These are phyloP conservation scores for Fulvia fulva DNA, from an alignment of 2,329 filamentous ascomycete species.

Conservation along the genomic window DNA sequence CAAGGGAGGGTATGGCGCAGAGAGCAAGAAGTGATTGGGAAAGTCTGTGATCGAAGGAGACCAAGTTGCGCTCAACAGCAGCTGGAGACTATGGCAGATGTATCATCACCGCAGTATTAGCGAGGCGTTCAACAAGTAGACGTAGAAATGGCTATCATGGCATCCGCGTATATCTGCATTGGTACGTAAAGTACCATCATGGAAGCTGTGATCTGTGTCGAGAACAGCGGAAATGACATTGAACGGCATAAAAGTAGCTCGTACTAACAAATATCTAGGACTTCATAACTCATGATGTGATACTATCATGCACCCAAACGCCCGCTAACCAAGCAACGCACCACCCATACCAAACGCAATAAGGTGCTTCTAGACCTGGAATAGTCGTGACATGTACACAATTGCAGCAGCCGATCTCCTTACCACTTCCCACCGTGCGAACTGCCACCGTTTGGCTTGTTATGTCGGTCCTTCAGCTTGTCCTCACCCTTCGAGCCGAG, in stretches of 20 bases:
- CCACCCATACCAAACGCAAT: background rate
- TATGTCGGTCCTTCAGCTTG: constrained; percentile 45
- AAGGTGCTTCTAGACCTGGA: background rate
- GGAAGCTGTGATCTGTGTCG: no score
- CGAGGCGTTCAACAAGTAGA: constrained; percentile 6
- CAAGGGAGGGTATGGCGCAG: constrained; percentile 60
- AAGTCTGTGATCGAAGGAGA: background rate
- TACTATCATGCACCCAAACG: background rate
- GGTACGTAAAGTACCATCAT: no score
- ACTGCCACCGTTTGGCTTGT: constrained; percentile 15
- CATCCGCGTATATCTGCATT: background rate
- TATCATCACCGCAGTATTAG: background rate
- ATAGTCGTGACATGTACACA: background rate
- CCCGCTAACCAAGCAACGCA: background rate
- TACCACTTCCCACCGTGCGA: background rate
- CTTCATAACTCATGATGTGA: background rate
- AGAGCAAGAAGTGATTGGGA: constrained; percentile 40
- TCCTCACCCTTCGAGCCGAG: constrained; percentile 54
- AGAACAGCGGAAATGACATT: no score
- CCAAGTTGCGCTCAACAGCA: background rate
- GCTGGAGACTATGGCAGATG: background rate
- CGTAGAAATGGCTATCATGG: background rate
- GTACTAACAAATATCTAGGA: background rate
- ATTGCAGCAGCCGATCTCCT: no score
- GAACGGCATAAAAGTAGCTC: background rate